phyloP scores from a whole-genome alignment of 2,329 filamentous ascomycete species.

The Ceratocystis papillata region DNA sequence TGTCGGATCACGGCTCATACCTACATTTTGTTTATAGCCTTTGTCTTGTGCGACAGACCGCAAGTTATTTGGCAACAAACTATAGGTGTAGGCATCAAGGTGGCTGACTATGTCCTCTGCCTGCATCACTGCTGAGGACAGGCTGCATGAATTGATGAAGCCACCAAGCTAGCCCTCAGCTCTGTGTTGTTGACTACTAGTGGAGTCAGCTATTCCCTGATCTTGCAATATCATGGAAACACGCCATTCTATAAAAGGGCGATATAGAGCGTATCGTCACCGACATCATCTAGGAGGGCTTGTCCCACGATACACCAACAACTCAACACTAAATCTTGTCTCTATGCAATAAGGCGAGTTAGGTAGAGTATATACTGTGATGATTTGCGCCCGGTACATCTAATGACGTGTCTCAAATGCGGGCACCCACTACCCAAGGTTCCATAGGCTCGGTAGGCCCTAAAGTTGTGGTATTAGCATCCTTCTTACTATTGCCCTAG shows the following conservation, averaged over 20 bases:
- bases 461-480: neutral
- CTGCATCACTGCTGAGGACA: neutral
- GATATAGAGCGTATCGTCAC: neutral
- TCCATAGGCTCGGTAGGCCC: neutral
- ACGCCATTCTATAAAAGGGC: neutral
- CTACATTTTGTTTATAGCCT: neutral
- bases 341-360: too few relatives aligned
- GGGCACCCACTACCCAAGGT: neutral
- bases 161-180: neutral
- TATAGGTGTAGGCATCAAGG: slow-evolving; percentile 6
- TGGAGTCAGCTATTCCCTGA: neutral
- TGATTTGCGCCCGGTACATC: neutral
- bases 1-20: neutral
- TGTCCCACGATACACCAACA: neutral
- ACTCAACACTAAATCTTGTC: neutral
- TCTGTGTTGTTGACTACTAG: neutral
- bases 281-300: neutral
- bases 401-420: neutral
- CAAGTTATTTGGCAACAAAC: neutral
- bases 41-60: slow-evolving; percentile 5
- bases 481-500: neutral
- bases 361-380: too few relatives aligned
- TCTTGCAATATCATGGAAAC: neutral
- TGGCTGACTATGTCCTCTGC: neutral
- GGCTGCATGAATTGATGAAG: neutral